These are phyloP conservation scores for Epichloe typhina DNA, from an alignment of 2,329 filamentous ascomycete genomes.

Conservation along the genomic window DNA sequence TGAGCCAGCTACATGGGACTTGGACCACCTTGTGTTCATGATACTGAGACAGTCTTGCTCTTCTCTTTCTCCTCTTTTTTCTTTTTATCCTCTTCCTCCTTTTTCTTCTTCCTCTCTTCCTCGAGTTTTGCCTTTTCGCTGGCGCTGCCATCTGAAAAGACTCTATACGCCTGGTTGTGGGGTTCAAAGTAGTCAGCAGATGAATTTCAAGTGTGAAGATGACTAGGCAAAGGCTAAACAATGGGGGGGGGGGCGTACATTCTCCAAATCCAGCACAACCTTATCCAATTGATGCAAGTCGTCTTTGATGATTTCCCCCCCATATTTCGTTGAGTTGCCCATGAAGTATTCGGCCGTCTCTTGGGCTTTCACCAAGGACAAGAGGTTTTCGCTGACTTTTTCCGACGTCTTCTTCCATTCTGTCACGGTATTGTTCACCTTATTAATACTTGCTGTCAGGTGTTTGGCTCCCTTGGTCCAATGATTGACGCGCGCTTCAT, in stretches of 20 bases:
- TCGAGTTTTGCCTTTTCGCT: neutral
- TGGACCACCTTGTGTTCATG: neutral
- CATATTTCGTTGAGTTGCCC: neutral
- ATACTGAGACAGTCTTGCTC: neutral
- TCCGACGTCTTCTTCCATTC: neutral
- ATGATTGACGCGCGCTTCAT: neutral
- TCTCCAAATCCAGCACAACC: neutral
- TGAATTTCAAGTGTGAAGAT: neutral
- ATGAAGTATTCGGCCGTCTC: neutral
- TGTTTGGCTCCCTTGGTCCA: slow-evolving; percentile 1
- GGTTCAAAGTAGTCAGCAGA: neutral
- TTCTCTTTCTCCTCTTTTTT: neutral
- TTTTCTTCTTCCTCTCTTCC: neutral
- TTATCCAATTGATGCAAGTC: neutral
- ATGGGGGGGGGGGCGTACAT: neutral
- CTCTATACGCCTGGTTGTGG: neutral
- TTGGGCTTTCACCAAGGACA: neutral
- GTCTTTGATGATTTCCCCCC: neutral
- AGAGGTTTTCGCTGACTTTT: neutral
- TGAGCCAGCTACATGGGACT: neutral
- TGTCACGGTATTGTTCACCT: neutral
- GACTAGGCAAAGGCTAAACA: neutral
- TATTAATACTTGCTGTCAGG: neutral
- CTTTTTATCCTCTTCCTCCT: neutral
- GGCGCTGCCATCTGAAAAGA: neutral